phyloP scores from a whole-genome alignment of 169 alveolate species.

The Plasmodium fragile region DNA sequence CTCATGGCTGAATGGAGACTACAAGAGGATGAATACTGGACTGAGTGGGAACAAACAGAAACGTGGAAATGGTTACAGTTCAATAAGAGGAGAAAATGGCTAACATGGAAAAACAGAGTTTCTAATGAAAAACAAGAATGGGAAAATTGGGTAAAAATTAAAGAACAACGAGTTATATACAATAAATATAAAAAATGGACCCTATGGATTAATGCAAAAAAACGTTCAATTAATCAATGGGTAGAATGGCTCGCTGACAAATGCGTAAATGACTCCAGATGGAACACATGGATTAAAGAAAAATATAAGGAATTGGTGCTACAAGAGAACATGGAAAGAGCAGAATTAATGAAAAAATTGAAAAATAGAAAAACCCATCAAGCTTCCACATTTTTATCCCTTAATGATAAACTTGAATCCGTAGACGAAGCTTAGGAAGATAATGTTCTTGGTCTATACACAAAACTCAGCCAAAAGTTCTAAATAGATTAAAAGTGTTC shows the following conservation, averaged over 20 bases:
- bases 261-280: not conserved
- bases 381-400: not conserved
- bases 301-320: not conserved
- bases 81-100: not conserved
- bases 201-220: not conserved
- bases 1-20: constrained; percentile 15
- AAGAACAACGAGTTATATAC: constrained; percentile 2
- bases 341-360: not conserved
- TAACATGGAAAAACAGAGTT: constrained; percentile 31
- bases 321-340: not conserved
- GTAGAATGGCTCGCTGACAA: not conserved
- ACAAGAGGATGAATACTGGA: constrained; percentile 41
- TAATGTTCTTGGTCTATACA: not conserved
- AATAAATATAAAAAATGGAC: not conserved
- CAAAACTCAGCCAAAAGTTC: not conserved
- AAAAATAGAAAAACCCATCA: not conserved
- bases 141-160: constrained; percentile 27
- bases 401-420: not conserved
- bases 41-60: constrained; percentile 7
- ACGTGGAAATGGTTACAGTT: not conserved
- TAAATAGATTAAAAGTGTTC: not conserved
- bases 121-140: constrained; percentile 27
- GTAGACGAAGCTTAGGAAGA: not conserved
- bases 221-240: not conserved
- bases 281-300: not conserved